These are phyloP conservation scores for Rubus idaeus DNA, from an alignment of 306 rosid species.

Conservation along the genomic window DNA sequence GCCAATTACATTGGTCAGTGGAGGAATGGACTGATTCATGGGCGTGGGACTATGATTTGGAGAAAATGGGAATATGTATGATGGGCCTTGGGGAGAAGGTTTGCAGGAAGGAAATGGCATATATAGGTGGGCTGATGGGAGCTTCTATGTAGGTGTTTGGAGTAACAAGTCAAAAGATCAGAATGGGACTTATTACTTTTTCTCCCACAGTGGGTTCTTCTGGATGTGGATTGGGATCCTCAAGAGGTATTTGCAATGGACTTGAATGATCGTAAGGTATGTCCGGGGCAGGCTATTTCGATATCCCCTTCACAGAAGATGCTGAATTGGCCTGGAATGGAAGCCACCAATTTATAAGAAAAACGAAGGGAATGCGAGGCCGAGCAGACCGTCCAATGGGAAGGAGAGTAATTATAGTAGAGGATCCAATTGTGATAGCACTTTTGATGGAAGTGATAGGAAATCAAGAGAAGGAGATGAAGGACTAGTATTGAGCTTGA, in stretches of 20 bases:
- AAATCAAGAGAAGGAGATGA: too few species aligned
- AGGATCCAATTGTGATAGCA: constrained; percentile 32
- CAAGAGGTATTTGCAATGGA: constrained; percentile 44
- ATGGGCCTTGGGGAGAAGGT: constrained; percentile 84
- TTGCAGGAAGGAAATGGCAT: constrained; percentile 83
- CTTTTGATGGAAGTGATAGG: constrained; percentile 22
- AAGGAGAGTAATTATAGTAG: constrained; percentile 47
- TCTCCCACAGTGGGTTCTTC: constrained; percentile 27
- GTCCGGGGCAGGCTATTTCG: constrained; percentile 50
- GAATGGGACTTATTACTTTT: constrained; percentile 58
- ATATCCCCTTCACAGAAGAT: constrained; percentile 78
- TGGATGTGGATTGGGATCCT: constrained; percentile 60
- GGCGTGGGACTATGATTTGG: constrained; percentile 77
- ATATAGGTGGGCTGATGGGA: constrained; percentile 63
- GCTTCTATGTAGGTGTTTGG: constrained; percentile 80
- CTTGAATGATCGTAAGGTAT: constrained; percentile 45
- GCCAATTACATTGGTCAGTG: constrained; percentile 25
- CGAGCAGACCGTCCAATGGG: constrained; percentile 43
- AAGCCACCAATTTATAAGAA: constrained; percentile 27
- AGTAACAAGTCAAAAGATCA: constrained; percentile 55
- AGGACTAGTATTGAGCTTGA: constrained; percentile 19
- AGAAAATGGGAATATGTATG: constrained; percentile 64
- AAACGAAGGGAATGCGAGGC: constrained; percentile 35
- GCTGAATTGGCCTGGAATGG: constrained; percentile 36
- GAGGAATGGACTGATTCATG: constrained; percentile 64